These are phyloP conservation scores for Colletotrichum graminicola DNA, from an alignment of 2,329 filamentous ascomycete genomes.

Conservation along the genomic window DNA sequence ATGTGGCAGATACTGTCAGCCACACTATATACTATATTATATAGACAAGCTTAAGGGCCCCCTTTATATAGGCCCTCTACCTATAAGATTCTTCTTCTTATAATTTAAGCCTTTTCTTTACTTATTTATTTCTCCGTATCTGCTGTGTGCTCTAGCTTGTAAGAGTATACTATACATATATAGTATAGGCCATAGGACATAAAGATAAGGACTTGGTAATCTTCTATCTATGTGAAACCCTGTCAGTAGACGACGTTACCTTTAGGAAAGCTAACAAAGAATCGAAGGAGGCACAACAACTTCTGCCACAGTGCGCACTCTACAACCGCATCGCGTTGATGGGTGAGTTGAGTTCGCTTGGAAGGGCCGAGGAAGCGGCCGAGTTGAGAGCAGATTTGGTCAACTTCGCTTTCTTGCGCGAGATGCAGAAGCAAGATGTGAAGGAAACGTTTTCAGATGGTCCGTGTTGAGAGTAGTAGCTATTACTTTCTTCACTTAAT, in stretches of 20 bases:
- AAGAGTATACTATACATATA: accelerated
- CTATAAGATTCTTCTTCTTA: too few relatives aligned
- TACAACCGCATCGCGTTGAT: neutral
- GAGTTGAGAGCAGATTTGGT: neutral
- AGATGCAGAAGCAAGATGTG: neutral
- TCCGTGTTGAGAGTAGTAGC: neutral
- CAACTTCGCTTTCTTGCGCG: neutral
- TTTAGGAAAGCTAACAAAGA: too few relatives aligned
- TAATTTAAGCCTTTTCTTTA: too few relatives aligned
- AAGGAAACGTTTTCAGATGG: neutral
- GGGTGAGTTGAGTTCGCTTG: neutral
- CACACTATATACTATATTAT: too few relatives aligned
- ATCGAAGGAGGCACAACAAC: accelerated
- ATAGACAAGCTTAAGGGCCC: too few relatives aligned
- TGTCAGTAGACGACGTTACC: neutral
- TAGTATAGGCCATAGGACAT: accelerated
- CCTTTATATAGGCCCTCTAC: too few relatives aligned
- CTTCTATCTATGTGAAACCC: neutral
- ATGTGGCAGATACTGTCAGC: too few relatives aligned
- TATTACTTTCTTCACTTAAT: neutral
- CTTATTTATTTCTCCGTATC: too few relatives aligned
- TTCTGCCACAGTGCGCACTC: neutral
- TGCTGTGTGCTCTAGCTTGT: too few relatives aligned
- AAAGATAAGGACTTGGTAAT: neutral
- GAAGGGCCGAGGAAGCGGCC: neutral